These are phyloP conservation scores for Melastoma candidum DNA, from an alignment of 441 rosid genomes.

Conservation along the genomic window DNA sequence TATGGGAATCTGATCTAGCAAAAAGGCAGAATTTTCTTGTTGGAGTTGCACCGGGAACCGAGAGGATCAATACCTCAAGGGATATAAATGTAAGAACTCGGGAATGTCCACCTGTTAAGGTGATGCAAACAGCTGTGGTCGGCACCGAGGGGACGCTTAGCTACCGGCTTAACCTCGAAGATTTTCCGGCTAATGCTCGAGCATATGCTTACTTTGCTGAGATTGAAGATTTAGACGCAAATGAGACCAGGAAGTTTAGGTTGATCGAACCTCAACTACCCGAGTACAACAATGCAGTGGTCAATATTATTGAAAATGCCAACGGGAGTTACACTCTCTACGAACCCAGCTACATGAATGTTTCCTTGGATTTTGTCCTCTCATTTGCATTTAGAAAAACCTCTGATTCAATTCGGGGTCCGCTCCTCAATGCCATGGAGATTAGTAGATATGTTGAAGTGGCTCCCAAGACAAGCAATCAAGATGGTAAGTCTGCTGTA, in stretches of 20 bases:
- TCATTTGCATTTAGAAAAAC: slow-evolving; percentile 66
- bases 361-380: slow-evolving; percentile 57
- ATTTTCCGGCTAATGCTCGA: slow-evolving; percentile 89
- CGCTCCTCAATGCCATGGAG: slow-evolving; percentile 84
- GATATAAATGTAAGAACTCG: slow-evolving; percentile 43
- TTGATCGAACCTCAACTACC: slow-evolving; percentile 48
- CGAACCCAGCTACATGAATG: slow-evolving; percentile 98
- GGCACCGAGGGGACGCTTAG: slow-evolving; percentile 65
- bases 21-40: slow-evolving; percentile 81
- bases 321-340: slow-evolving; percentile 83
- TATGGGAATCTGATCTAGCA: slow-evolving; percentile 85
- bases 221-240: slow-evolving; percentile 58
- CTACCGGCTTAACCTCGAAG: slow-evolving; percentile 80
- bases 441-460: slow-evolving; percentile 73
- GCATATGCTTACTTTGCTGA: slow-evolving; percentile 93
- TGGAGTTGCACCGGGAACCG: slow-evolving; percentile 70
- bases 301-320: slow-evolving; percentile 91
- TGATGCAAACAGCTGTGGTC: slow-evolving; percentile 94
- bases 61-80: slow-evolving; percentile 55
- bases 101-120: slow-evolving; percentile 90
- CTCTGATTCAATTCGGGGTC: slow-evolving; percentile 74
- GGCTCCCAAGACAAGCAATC: slow-evolving; percentile 42
- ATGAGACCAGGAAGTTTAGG: slow-evolving; percentile 73
- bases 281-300: slow-evolving; percentile 85
- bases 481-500: slow-evolving; percentile 44